Percentiles rank a stretch among this genome's conserved stretches.
Evolutionary conservation across 2,329 filamentous ascomycete genomes (phyloP).

Genomic region (Claviceps citrina): DNA sequence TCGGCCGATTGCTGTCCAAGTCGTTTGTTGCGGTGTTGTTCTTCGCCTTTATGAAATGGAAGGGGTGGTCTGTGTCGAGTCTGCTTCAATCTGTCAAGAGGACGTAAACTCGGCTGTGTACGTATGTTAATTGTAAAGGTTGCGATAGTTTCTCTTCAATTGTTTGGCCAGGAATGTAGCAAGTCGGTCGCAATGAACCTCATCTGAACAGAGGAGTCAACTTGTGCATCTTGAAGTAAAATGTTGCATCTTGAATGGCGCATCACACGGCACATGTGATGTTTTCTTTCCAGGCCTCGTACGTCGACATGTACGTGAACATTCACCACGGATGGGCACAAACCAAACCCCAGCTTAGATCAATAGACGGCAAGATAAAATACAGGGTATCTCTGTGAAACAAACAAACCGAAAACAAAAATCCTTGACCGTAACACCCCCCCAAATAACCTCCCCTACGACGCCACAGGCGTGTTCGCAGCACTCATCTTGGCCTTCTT

Average conservation of each 20-base stretch:
- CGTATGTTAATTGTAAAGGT: too few species aligned
- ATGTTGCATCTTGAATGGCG: too few species aligned
- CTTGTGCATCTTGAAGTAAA: too few species aligned
- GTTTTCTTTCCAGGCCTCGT: too few species aligned
- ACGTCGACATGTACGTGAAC: not conserved
- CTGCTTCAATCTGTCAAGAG: conserved; percentile 1
- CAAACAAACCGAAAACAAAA: too few species aligned
- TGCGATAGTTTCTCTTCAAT: not conserved
- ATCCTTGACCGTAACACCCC: not conserved
- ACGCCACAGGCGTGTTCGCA: conserved; percentile 18
- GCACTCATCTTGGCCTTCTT: conserved; percentile 32
- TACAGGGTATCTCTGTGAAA: conserved; percentile 1
- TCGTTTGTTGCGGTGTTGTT: conserved; percentile 3
- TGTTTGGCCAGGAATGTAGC: too few species aligned
- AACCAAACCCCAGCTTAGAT: too few species aligned
- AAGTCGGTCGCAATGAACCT: too few species aligned
- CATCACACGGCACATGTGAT: too few species aligned
- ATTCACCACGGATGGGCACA: not conserved
- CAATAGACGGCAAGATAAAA: not conserved
- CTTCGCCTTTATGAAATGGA: conserved; percentile 4
- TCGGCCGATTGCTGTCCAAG: conserved; percentile 4
- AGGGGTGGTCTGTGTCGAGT: conserved; percentile 4
- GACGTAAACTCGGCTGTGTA: too few species aligned
- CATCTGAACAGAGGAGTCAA: too few species aligned
- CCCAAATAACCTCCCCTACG: not conserved